phyloP scores from a whole-genome alignment of 345 rosid genomes.

The Dovyalis caffra region DNA sequence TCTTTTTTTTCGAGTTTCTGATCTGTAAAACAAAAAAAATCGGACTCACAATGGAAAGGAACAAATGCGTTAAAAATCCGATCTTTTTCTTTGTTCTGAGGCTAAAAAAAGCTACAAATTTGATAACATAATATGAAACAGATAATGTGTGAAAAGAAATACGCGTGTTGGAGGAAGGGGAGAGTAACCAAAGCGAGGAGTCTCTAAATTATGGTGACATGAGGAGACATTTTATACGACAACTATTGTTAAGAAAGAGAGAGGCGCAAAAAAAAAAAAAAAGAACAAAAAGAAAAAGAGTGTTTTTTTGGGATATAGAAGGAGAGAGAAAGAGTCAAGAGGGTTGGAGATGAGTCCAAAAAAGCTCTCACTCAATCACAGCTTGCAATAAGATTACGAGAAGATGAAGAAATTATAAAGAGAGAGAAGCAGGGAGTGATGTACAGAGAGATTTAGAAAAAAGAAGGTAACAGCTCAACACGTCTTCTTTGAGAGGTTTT shows the following conservation, averaged over 20 bases:
- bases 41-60: not conserved
- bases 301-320: too few species aligned
- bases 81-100: not conserved
- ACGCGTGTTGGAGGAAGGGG: constrained; percentile 39
- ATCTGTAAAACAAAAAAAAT: constrained; percentile 6
- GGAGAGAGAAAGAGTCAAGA: too few species aligned
- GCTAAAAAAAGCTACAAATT: constrained; percentile 24
- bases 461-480: constrained; percentile 69
- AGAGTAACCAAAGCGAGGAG: constrained; percentile 21
- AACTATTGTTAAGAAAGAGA: not conserved
- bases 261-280: constrained; percentile 13
- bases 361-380: constrained; percentile 39
- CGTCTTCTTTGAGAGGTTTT: constrained; percentile 39
- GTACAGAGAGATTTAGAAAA: constrained; percentile 15
- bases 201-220: constrained; percentile 33
- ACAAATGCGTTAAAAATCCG: not conserved
- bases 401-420: constrained; percentile 8
- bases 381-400: constrained; percentile 30
- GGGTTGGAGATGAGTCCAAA: not conserved
- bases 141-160: constrained; percentile 1
- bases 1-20: not conserved
- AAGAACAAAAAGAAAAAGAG: too few species aligned
- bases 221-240: constrained; percentile 18
- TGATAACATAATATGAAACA: constrained; percentile 41
- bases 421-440: constrained; percentile 7